Evolutionary conservation across 1,139 yeast genomes (phyloP), one percentile per base, ranked within the genome.

Genomic region (Yamadazyma membranifaciens): DNA sequence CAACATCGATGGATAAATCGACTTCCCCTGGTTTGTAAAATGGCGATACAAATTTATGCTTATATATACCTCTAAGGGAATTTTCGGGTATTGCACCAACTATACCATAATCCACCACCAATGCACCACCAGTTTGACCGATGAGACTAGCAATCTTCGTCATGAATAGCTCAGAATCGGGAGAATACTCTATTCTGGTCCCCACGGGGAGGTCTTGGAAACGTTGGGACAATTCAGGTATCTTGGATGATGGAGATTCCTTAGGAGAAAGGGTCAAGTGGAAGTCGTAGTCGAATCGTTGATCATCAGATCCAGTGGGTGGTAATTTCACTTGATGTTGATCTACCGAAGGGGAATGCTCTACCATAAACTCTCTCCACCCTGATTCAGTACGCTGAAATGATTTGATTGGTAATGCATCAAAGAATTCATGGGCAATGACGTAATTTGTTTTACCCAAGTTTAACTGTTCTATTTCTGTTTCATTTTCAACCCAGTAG

Each of bases 341-440:
- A 48, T 78, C 52, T 2, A 70, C 74, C 37, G 67, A 60, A 2
- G 67, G 59, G 0, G 73, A 58, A 43, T 70, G 74, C 43, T 72
- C 94, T 24, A 87, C 95, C 34, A 85, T 56, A 33, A 79, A 69
- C 56, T 87, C 96, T 50, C 92, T 68, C 96, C 96, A 87, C 0
- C 88, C 87, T 13, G 75, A 59, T 26, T 67, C 63, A 0, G 86
- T 79, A 48, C 75, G 75, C 41, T 77, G 73, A 55, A 85, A 87
- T 46, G 83, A 75, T 48, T 83, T 81, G 20, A 87, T 81, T 0
- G 96, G 95, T 44, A 87, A 67, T 0, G 96, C 95, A 62, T 87
- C 96, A 56, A 84, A 87, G 54, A 87, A 87, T 57, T 87, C 96
- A 57, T 87, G 96, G 0, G 95, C 95, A 40, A 87, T 57, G 7